Evolutionary conservation across 148 eudicot species (phyloP).

Genomic region (Camellia japonica): DNA sequence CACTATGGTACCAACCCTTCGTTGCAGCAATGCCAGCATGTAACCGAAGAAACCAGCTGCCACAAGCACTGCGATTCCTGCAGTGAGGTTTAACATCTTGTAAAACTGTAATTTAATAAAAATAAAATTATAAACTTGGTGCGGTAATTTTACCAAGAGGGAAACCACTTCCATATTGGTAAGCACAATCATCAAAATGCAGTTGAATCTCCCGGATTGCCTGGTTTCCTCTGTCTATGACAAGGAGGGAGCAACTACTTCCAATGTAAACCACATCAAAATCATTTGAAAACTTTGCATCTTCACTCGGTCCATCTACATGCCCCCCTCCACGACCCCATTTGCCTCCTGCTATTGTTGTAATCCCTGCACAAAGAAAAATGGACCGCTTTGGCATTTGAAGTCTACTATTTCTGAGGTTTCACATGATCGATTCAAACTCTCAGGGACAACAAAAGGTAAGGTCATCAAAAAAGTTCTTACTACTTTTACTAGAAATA

Average conservation of each 20-base stretch:
- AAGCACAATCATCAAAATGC: conserved; percentile 96
- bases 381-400: conserved; percentile 11
- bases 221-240: conserved; percentile 87
- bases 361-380: conserved; percentile 50
- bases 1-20: conserved; percentile 58
- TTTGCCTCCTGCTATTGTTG: conserved; percentile 98
- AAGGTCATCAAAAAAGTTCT: not conserved
- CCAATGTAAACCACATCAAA: conserved; percentile 94
- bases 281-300: conserved; percentile 95
- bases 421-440: not conserved
- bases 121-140: not conserved
- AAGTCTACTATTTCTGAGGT: not conserved
- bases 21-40: conserved; percentile 76
- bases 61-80: conserved; percentile 59
- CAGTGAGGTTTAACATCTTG: conserved; percentile 8
- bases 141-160: conserved; percentile 62
- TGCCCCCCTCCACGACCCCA: conserved; percentile 76
- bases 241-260: conserved; percentile 95
- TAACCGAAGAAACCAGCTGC: conserved; percentile 86
- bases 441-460: not conserved
- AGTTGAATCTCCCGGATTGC: conserved; percentile 95
- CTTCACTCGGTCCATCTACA: conserved; percentile 98
- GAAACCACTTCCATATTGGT: conserved; percentile 88
- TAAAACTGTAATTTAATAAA: not conserved
- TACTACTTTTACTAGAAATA: not conserved